These are phyloP conservation scores for Brachypodium distachyon DNA, from an alignment of 202 grass and related monocot genomes.

Conservation along the genomic window DNA sequence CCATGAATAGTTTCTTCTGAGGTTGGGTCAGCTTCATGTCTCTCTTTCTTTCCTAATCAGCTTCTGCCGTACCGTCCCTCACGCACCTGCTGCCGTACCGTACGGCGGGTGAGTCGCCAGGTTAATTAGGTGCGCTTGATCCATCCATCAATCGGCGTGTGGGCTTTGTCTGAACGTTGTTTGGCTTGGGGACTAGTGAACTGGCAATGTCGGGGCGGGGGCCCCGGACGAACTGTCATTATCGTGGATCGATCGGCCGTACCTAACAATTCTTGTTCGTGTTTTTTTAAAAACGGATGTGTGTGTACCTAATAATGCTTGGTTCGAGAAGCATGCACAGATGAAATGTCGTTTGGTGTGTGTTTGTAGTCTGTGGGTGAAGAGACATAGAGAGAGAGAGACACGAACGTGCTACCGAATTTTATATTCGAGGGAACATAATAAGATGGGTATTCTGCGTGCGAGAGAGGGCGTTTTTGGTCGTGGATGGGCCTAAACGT, in stretches of 20 bases:
- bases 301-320: too few relatives aligned
- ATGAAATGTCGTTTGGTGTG: too few relatives aligned
- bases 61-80: neutral
- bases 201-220: neutral
- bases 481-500: neutral
- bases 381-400: too few relatives aligned
- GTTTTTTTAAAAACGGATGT: too few relatives aligned
- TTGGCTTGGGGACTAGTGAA: neutral
- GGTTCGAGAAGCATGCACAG: too few relatives aligned
- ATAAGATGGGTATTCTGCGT: neutral
- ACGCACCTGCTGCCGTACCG: neutral
- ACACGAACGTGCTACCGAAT: neutral
- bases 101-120: neutral
- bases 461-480: neutral
- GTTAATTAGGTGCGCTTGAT: neutral
- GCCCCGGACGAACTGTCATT: neutral
- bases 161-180: neutral
- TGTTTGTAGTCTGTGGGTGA: too few relatives aligned
- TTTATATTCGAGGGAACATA: neutral
- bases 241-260: neutral
- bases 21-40: neutral
- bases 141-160: neutral
- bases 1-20: too few relatives aligned
- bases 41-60: too few relatives aligned
- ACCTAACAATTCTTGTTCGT: neutral